Base-by-base conservation (phyloP, 2,329 filamentous ascomycete genomes). In the Pseudogymnoascus sp. region DNA sequence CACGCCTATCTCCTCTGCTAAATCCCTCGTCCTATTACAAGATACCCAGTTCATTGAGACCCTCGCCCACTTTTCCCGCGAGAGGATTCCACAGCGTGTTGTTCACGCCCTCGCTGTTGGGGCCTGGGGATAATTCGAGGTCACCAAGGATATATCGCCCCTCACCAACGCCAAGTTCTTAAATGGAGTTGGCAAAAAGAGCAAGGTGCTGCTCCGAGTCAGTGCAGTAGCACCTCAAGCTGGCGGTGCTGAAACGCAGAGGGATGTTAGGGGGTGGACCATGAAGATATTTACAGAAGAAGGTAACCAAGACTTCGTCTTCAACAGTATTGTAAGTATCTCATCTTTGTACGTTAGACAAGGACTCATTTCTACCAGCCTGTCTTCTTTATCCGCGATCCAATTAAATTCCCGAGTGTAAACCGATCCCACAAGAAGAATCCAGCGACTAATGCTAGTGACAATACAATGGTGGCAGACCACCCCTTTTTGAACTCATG, bases 121-220 rank as follows among this genome's bases (percentile, higher is more conserved):
- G 31, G 81, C 81, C 0, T 82, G 77, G 65, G 83, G 83, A 16
- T 79, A 84, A 61, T 87, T 87, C 66, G 83, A 86, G 71, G 79
- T 82, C n/a, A 85, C 82, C 0, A 72, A 81, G 40, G 84, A 87
- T 67, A 77, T 85, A 63, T 79, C 81, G 2, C 78, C 86, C 67
- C 70, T 86, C 62, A 85, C 81, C 0, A 77, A 75, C 1, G 82
- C 83, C 26, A 77, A 79, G 47, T 83, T 86, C 67, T 74, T 87
- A 10, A 80, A 72, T 59, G 73, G 73, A 1, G 71, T 82, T 18
- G 83, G 83, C 5, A 85, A 82, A 68, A 83, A 82, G 71, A 81
- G 78, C 0, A 73, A 76, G 3, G 75, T 80, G 1, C 74, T 83
- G 14, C 73, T 77, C 4, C 75, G 80, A 21, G 71, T 82, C 39